Evolutionary conservation across 208 protist species (phyloP), one percentile per base, ranked within the genome.

Genomic region (Trypanosoma melophagium): DNA sequence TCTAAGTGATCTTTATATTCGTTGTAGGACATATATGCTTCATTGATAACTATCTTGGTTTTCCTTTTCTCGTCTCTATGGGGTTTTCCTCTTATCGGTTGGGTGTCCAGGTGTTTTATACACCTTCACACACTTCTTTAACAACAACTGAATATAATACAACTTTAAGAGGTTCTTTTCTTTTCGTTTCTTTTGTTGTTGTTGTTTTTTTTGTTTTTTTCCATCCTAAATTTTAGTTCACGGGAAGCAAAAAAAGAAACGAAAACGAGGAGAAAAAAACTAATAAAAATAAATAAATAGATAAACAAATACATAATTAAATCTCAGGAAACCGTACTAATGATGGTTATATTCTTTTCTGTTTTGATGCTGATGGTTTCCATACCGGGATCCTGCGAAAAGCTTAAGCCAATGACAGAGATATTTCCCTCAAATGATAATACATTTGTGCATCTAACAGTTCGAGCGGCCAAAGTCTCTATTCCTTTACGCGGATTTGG

Each of bases 381-480:
- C 12, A 56, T 51, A 12, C 22, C n/a, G 7, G 44, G n/a, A 22
- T 42, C 35, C 16, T 56, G 60, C 3, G 50, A 61, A 42, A 67
- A 81, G 8, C 53, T 88, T 19, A 54, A 45, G 0, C 19, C 60
- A 24, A 17, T 80, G 25, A 49, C 47, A 17, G 69, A 86, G 24
- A 66, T 89, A 7, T 63, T 67, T 41, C 79, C 82, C 0, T 74
- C 25, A 7, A 76, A 71, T 10, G 77, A 69, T n/a, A 71, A 78
- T 42, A 93, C 87, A 0, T 66, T 81, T 7, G 68, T 88, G 13
- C 77, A 79, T 31, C 65, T 93, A 40, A 74, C 56, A 17, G 81
- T 93, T 22, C 58, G 69, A 22, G 56, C 60, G 3, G 44, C 69
- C 13, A 60, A 73, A 21, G 56, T 93, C 5, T 75, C 74, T 31